Base-by-base conservation (phyloP, 768 basidiomycete genomes). In the Ephemerocybe angulata region DNA sequence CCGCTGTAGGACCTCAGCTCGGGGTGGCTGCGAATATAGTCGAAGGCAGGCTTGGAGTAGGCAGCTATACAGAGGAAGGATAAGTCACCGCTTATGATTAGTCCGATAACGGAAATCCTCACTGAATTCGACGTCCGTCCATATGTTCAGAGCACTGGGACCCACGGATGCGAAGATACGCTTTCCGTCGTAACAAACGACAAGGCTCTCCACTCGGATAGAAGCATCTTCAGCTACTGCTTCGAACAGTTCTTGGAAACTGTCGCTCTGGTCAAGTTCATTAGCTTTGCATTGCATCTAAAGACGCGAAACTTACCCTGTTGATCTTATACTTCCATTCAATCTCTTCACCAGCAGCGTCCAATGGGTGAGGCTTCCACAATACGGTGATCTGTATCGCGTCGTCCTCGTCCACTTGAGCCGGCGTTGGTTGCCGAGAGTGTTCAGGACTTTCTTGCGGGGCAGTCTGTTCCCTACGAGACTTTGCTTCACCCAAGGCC, bases 81-180 rank as follows among this genome's bases (percentile, higher is more conserved):
- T n/a, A n/a, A n/a, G n/a, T n/a, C n/a, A n/a, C n/a, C n/a, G n/a
- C n/a, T 21, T 12, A 28, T 24, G 37, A 35, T 44, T 35, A 8
- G 8, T 8, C 11, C 27, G 46, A 7, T 17, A 13, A 17, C 1
- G 7, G 17, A n/a, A 10, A 15, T 27, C 72, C 78, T 30, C 41
- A 88, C 89, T 80, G 22, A 92, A 70, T 38, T 85, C 81, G 27
- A 81, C 86, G 55, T 86, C 80, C 3, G 75, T 77, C 84, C 87
- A 89, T 15, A 91, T 80, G 13, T 75, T 76, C 42, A 92, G 74
- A 17, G 80, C 78, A 31, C 80, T 72, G 0, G 90, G 88, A 0
- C 85, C 86, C 3, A 84, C 81, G 13, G 86, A 88, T 11, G 86
- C 74, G 62, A 84, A 90, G 38, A 93, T 72, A 2, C 82, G 85